Evolutionary conservation across 1,139 yeast genomes (phyloP).

Genomic region (Blastobotrys elegans): DNA sequence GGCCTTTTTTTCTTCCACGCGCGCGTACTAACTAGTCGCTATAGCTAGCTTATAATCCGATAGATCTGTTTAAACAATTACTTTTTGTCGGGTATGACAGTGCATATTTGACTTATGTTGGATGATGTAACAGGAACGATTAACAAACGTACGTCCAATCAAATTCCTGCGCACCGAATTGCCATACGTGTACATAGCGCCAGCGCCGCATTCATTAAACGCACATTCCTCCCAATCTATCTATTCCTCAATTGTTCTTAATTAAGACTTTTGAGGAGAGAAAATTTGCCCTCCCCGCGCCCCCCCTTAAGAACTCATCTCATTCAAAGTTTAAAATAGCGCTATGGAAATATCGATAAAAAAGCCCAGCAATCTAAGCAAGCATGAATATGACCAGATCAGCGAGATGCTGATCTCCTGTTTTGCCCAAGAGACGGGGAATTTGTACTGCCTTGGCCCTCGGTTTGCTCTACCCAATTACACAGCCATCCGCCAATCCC

Average conservation of each 20-base stretch:
- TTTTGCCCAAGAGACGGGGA: background rate
- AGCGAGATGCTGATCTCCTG: background rate
- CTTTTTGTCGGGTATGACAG: too few species aligned
- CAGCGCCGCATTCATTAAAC: too few species aligned
- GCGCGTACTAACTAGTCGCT: background rate
- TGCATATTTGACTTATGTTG: too few species aligned
- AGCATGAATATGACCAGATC: background rate
- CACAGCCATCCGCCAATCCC: background rate
- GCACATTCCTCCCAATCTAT: too few species aligned
- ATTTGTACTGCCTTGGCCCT: background rate
- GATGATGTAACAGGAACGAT: background rate
- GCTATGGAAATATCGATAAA: background rate
- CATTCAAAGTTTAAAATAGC: too few species aligned
- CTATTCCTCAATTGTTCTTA: too few species aligned
- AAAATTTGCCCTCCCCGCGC: too few species aligned
- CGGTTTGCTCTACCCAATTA: background rate
- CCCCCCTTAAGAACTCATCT: too few species aligned
- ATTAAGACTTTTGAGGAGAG: too few species aligned
- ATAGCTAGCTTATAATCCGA: too few species aligned
- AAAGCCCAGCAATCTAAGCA: background rate
- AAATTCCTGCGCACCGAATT: background rate
- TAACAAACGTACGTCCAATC: background rate
- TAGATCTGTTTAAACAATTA: too few species aligned
- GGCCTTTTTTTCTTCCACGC: too few species aligned
- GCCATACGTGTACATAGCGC: background rate